Base-by-base conservation (phyloP, 305 asterid genomes). In the Caryopteris hybrid region DNA sequence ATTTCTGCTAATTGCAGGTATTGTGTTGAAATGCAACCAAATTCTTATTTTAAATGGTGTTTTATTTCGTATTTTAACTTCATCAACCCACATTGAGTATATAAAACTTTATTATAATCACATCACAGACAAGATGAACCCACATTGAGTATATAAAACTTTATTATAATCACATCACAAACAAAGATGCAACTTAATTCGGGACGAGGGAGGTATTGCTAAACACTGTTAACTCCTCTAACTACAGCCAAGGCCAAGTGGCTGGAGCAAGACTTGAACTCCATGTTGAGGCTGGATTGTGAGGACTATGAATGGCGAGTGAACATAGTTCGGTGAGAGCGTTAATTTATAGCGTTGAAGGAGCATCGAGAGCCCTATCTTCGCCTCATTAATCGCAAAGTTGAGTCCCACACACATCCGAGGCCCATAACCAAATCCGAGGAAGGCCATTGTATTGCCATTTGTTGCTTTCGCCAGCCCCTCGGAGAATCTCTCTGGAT, bases 231-330 rank as follows among this genome's bases (percentile, higher is more conserved):
- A n/a, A n/a, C 11, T 25, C 31, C 31, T 25, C 31, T 25, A 25
- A 25, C 4, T 25, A 25, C 31, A 1, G 31, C 31, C 31, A 25
- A 25, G 4, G 31, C 31, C 31, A 25, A 36, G 42, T 23, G 80
- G 66, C 16, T 76, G 84, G 42, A 84, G 79, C 73, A 81, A 31
- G 50, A 91, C 74, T 71, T 73, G 80, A 63, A 88, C 73, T 61
- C 97, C 96, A 71, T 85, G 77, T 8, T 82, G 82, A 14, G 97
- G 96, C 54, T 81, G 80, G 52, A 85, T 59, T 82, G 76, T 85
- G 13, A 82, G 72, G 34, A 80, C 12, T 25, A 54, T 84, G 83
- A 66, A 81, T 68, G 95, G 97, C 9, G 85, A 89, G 66, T 88
- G 97, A 68, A 79, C 64, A 29, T 86, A 83, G n/a, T 43, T 64